A percentile compares a stretch with the other conserved stretches of the same genome.
Evolutionary conservation across 169 alveolate genomes (phyloP).

Genomic region (Babesia bovis): DNA sequence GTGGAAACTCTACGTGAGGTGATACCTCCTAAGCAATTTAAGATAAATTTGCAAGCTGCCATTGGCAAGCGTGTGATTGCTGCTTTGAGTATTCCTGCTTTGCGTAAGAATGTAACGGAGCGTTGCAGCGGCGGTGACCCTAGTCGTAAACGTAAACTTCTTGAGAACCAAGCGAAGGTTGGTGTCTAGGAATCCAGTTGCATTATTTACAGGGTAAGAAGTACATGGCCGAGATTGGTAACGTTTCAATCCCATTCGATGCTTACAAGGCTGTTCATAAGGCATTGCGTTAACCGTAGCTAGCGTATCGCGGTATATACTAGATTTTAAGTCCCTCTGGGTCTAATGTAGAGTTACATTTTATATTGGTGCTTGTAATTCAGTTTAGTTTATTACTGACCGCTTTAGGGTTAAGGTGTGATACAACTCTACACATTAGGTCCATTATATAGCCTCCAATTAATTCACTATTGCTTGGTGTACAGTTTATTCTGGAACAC

Average conservation of each 20-base stretch:
- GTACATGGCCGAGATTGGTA: constrained; percentile 64
- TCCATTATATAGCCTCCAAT: too few species aligned
- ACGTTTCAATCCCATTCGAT: constrained; percentile 60
- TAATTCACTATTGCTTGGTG: too few species aligned
- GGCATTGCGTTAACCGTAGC: constrained; percentile 45
- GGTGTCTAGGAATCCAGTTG: neutral
- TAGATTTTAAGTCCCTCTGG: too few species aligned
- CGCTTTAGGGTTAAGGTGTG: too few species aligned
- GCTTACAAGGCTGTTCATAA: constrained; percentile 63
- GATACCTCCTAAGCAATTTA: constrained; percentile 87
- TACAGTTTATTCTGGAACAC: too few species aligned
- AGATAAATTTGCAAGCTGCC: constrained; percentile 87
- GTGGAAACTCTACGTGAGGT: constrained; percentile 81
- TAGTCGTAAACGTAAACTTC: constrained; percentile 88
- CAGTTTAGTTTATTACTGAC: too few species aligned
- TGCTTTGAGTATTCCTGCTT: constrained; percentile 83
- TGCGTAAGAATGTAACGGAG: constrained; percentile 90
- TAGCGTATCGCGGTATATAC: too few species aligned
- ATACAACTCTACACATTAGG: too few species aligned
- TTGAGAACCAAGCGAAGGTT: constrained; percentile 89
- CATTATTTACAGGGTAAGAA: constrained; percentile 48
- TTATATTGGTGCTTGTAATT: too few species aligned
- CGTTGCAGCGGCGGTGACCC: constrained; percentile 93
- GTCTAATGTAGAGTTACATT: too few species aligned
- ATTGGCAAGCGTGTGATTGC: constrained; percentile 87